phyloP scores from a whole-genome alignment of 768 basidiomycete genomes.

The Rhizopogon salebrosus region DNA sequence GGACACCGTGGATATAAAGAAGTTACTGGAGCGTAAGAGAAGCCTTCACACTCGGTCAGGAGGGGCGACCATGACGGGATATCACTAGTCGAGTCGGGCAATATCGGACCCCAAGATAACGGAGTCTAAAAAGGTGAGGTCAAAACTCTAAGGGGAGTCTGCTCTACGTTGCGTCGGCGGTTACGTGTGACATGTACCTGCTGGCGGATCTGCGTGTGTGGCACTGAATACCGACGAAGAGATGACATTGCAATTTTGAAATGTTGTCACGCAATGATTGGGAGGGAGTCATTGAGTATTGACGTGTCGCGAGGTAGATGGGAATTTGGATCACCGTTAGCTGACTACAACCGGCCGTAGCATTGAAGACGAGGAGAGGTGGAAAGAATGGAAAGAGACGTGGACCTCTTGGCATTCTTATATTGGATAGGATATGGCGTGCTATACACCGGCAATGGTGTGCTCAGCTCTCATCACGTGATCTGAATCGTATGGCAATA shows the following conservation, averaged over 20 bases:
- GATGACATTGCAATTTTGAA: neutral
- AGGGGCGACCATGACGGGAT: neutral
- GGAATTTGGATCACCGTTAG: neutral
- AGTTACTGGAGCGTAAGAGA: neutral
- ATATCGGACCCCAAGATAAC: neutral
- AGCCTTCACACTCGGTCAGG: neutral
- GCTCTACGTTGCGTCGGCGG: no score
- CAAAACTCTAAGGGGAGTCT: no score
- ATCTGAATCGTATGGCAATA: neutral
- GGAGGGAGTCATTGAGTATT: neutral
- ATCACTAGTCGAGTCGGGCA: neutral
- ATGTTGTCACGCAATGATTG: neutral
- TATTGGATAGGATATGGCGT: constrained; percentile 11
- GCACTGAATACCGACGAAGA: no score
- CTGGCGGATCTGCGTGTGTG: neutral
- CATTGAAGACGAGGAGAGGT: neutral
- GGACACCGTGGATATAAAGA: no score
- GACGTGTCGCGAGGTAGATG: neutral
- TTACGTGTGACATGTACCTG: neutral
- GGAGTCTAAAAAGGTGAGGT: neutral
- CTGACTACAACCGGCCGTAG: neutral
- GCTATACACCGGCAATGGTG: constrained; percentile 22
- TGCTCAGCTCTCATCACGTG: constrained; percentile 31
- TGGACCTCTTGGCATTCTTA: constrained; percentile 7
- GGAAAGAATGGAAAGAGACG: neutral